Conservation (phyloP, 352 stramenopile genomes). For the Phytophthora sp. region DNA sequence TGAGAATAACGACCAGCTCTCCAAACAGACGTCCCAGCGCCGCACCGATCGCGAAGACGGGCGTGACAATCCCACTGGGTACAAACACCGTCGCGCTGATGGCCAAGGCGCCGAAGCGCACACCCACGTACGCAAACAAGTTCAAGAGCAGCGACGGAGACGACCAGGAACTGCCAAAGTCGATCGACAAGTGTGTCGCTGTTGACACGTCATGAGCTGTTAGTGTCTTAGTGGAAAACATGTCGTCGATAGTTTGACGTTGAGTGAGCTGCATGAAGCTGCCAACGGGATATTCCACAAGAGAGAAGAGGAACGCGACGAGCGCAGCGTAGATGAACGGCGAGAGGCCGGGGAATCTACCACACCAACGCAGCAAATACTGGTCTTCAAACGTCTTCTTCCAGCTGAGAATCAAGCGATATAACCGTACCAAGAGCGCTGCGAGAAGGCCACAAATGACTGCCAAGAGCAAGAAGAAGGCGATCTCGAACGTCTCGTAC, state of each 20-base stretch:
- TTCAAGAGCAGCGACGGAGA: slow-evolving; percentile 72
- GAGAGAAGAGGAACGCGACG: slow-evolving; percentile 69
- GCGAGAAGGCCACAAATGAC: slow-evolving; percentile 85
- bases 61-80: slow-evolving; percentile 91
- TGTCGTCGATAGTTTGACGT: slow-evolving; percentile 85
- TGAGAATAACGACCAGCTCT: slow-evolving; percentile 73
- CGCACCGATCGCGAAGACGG: slow-evolving; percentile 91
- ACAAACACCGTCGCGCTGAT: slow-evolving; percentile 87
- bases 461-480: slow-evolving; percentile 81
- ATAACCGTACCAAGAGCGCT: slow-evolving; percentile 77
- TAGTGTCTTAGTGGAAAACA: slow-evolving; percentile 80
- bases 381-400: slow-evolving; percentile 51
- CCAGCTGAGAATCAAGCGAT: slow-evolving; percentile 53
- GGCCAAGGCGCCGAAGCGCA: slow-evolving; percentile 83
- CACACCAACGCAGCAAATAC: slow-evolving; percentile 27
- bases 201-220: slow-evolving; percentile 40
- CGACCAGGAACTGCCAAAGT: slow-evolving; percentile 61
- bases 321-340: slow-evolving; percentile 76
- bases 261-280: slow-evolving; percentile 84
- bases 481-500: slow-evolving; percentile 79
- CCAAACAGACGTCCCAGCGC: slow-evolving; percentile 90
- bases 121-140: slow-evolving; percentile 62
- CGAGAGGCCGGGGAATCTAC: slow-evolving; percentile 32
- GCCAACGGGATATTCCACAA: slow-evolving; percentile 76
- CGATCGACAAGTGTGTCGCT: slow-evolving; percentile 40